Percentiles rank a stretch among this genome's conserved stretches.
These are phyloP conservation scores for Knoxdaviesia capensis DNA, from an alignment of 2,329 filamentous ascomycete species.

Conservation along the genomic window DNA sequence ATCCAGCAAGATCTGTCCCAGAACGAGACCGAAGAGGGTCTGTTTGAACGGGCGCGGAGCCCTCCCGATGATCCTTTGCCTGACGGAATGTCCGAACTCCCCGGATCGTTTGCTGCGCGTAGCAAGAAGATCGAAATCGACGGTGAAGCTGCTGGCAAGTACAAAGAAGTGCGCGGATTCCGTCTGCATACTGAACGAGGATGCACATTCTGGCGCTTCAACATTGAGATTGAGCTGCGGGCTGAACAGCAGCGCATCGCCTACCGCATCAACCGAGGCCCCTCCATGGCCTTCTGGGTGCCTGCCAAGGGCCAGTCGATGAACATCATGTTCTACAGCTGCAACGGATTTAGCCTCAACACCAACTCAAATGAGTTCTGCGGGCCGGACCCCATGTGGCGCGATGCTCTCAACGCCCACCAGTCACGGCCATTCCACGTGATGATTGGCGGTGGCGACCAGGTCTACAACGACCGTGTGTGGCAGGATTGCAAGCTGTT, in stretches of 20 bases:
- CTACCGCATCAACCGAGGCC: slow-evolving; percentile 86
- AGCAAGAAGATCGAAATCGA: slow-evolving; percentile 37
- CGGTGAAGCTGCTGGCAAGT: slow-evolving; percentile 64
- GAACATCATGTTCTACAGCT: slow-evolving; percentile 98
- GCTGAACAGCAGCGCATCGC: slow-evolving; percentile 67
- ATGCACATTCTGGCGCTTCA: slow-evolving; percentile 94
- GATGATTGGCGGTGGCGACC: slow-evolving; percentile 93
- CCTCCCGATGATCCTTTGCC: slow-evolving; percentile 23
- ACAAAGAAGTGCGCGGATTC: slow-evolving; percentile 64
- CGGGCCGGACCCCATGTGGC: slow-evolving; percentile 91
- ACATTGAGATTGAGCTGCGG: slow-evolving; percentile 73
- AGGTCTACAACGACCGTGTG: slow-evolving; percentile 85
- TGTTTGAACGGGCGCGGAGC: slow-evolving; percentile 52
- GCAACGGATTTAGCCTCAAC: slow-evolving; percentile 80
- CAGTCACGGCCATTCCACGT: slow-evolving; percentile 88
- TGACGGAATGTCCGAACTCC: slow-evolving; percentile 23
- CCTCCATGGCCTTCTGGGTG: slow-evolving; percentile 84
- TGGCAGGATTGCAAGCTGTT: slow-evolving; percentile 59
- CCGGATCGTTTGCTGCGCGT: slow-evolving; percentile 32
- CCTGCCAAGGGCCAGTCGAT: slow-evolving; percentile 67
- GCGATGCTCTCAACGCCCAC: slow-evolving; percentile 83
- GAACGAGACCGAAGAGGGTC: slow-evolving; percentile 59
- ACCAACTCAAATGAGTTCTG: slow-evolving; percentile 64
- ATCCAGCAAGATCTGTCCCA: slow-evolving; percentile 61
- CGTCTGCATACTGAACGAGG: slow-evolving; percentile 71